phyloP scores from a whole-genome alignment of 345 rosid genomes.

The Pugionium cornutum region DNA sequence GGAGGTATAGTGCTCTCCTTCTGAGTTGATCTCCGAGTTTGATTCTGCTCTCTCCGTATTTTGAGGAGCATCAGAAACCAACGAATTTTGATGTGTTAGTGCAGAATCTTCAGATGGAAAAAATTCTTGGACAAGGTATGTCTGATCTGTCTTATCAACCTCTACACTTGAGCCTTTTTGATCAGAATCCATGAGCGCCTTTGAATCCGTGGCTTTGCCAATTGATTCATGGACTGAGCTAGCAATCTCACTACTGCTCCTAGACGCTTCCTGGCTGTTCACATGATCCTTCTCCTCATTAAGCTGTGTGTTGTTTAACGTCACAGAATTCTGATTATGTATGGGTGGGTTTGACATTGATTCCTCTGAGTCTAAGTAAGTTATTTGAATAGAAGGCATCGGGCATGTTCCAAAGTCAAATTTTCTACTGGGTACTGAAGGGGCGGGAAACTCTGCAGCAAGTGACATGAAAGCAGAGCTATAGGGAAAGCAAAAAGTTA shows the following conservation, averaged over 20 bases:
- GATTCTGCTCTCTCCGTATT: conserved; percentile 54
- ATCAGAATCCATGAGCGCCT: conserved; percentile 35
- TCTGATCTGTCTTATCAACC: conserved; percentile 24
- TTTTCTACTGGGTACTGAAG: conserved; percentile 36
- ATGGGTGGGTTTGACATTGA: conserved; percentile 42
- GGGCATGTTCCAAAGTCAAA: conserved; percentile 47
- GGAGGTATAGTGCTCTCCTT: conserved; percentile 43
- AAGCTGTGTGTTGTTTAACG: conserved; percentile 38
- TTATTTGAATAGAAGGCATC: conserved; percentile 43
- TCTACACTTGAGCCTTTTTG: conserved; percentile 41
- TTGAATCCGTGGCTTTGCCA: conserved; percentile 33
- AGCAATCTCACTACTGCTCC: conserved; percentile 43
- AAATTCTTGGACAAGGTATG: conserved; percentile 28
- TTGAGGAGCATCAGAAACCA: conserved; percentile 45
- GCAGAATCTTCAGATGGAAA: conserved; percentile 62
- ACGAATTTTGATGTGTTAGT: conserved; percentile 52
- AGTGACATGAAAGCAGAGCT: conserved; percentile 94
- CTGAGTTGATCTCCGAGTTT: conserved; percentile 51
- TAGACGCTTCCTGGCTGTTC: conserved; percentile 48
- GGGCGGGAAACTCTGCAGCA: conserved; percentile 65
- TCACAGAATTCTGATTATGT: conserved; percentile 52
- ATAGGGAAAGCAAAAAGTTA: conserved; percentile 23
- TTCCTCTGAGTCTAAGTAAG: conserved; percentile 55
- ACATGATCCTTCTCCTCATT: conserved; percentile 55
- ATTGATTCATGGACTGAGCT: conserved; percentile 46